Conservation (phyloP, 2,329 filamentous ascomycete species). For the Trichoderma guizhouense region DNA sequence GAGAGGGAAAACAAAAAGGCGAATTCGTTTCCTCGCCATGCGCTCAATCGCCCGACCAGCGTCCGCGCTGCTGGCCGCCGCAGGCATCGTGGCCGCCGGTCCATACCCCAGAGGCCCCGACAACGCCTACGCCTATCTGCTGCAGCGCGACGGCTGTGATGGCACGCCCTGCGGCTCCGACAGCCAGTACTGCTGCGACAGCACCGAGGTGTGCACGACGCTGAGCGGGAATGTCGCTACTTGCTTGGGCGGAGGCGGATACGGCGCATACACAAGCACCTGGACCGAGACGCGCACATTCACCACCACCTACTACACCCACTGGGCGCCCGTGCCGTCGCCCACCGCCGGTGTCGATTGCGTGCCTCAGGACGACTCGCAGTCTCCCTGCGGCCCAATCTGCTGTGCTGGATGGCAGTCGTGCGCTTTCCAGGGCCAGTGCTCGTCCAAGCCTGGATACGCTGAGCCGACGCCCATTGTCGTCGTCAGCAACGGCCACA, state of each 20-base stretch:
- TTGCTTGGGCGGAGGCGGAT: constrained; percentile 40
- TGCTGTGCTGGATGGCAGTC: constrained; percentile 71
- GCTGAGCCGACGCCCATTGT: constrained; percentile 41
- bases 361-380: constrained; percentile 47
- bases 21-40: constrained; percentile 1
- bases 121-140: constrained; percentile 47
- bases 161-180: constrained; percentile 54
- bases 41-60: constrained; percentile 13
- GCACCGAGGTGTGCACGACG: constrained; percentile 51
- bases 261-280: constrained; percentile 50
- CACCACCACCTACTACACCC: constrained; percentile 57
- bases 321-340: constrained; percentile 43
- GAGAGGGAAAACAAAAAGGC: background rate
- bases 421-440: constrained; percentile 59
- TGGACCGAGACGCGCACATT: constrained; percentile 60
- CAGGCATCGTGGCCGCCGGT: constrained; percentile 36
- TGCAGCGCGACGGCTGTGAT: constrained; percentile 35
- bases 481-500: constrained; percentile 44
- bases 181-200: constrained; percentile 54
- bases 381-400: constrained; percentile 63
- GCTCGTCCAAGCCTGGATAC: constrained; percentile 51
- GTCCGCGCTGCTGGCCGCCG: constrained; percentile 34
- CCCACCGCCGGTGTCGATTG: constrained; percentile 47
- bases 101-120: constrained; percentile 51
- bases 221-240: constrained; percentile 45